Base-by-base conservation (phyloP, 306 rosid genomes). In the Vigna radiata region DNA sequence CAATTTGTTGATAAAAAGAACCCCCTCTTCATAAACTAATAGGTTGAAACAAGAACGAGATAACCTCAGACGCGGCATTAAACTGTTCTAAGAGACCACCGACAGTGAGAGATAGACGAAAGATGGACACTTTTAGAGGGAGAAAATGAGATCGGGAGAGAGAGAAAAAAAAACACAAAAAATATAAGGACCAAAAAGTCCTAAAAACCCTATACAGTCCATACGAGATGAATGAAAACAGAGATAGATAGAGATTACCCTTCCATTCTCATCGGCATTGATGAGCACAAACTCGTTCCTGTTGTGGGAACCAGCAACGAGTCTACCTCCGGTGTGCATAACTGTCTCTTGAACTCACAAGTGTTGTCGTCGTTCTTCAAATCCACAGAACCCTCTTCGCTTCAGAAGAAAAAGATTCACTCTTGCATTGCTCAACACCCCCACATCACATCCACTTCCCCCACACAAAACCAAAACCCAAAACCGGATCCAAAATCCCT, bases 221-320 rank as follows among this genome's bases (percentile, higher is more conserved):
- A 14, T 64, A 47, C 3, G 39, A 65, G 44, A 72, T 49, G 15
- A 3, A 63, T 46, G 18, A 82, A 72, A 70, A 17, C 47, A 4
- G 11, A 27, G 55, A 37, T 62, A 68, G 41, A 58, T 5, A 19
- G 39, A 73, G 76, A 0, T n/a, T 79, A 95, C 99, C 91, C 96
- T 79, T 68, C 85, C 91, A 88, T 75, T 86, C 77, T 95, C 99
- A 67, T 95, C 99, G 7, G 99, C 99, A 92, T 95, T 95, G 93
- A 95, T 95, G 55, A 95, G 91, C 46, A 95, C 89, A 72, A 95
- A 95, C 94, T 95, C 99, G 72, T 95, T 95, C 86, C 99, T 81
- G 81, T 95, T 92, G 76, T 95, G 99, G 72, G 99, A 95, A 84
- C 99, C 98, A 84, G 99, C 98, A 79, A 95, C 73, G 84, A 95